These are phyloP conservation scores for Trichoderma reesei DNA, from an alignment of 495 filamentous ascomycete genomes.

Conservation along the genomic window DNA sequence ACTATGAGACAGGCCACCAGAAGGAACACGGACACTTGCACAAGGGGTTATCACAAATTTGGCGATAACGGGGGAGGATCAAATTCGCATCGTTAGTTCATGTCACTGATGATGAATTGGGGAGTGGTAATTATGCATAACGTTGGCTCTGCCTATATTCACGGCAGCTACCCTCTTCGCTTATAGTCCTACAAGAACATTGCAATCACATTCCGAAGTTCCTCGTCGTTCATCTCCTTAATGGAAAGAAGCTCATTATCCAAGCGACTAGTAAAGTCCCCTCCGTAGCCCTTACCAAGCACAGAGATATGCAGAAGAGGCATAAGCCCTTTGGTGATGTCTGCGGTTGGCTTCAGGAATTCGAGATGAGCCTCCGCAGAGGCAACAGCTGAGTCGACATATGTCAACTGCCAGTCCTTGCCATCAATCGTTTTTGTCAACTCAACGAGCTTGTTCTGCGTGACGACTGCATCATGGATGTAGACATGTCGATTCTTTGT, in stretches of 20 bases:
- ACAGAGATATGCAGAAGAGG: neutral
- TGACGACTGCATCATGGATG: constrained; percentile 28
- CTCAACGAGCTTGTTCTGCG: constrained; percentile 33
- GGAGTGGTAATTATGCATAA: neutral
- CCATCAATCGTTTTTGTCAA: constrained; percentile 19
- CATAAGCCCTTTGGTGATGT: neutral
- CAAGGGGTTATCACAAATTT: no score
- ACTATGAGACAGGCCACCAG: no score
- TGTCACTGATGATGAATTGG: no score
- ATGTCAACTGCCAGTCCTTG: neutral
- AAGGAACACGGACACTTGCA: no score
- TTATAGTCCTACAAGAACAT: neutral
- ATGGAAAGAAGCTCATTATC: neutral
- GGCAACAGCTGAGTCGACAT: neutral
- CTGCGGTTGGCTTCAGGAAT: neutral
- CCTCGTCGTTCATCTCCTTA: neutral
- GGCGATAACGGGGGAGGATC: no score
- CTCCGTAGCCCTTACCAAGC: neutral
- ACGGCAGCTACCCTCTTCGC: neutral
- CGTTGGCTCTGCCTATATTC: neutral
- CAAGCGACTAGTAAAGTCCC: neutral
- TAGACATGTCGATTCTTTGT: constrained; percentile 41
- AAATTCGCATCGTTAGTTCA: no score
- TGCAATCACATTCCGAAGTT: neutral
- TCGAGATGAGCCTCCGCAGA: neutral